Evolutionary conservation across 371 early-diverging fungal species (phyloP).

Genomic region (Syncephalastrum sp.): DNA sequence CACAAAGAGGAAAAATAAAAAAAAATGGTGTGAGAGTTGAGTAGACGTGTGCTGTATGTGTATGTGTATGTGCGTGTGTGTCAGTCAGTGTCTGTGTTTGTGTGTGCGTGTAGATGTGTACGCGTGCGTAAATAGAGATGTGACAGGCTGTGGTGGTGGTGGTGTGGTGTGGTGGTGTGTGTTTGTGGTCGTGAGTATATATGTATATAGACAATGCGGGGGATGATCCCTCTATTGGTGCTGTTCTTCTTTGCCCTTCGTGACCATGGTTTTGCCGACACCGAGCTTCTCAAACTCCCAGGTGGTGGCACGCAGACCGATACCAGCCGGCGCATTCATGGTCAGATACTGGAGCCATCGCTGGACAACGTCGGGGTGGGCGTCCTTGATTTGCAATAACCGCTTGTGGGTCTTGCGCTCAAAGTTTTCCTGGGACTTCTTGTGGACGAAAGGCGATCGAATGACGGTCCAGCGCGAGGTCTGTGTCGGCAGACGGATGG

Average conservation of each 20-base stretch:
- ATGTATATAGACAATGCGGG: no score
- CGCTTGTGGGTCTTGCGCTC: conserved; percentile 90
- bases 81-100: no score
- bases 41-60: no score
- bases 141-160: no score
- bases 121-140: no score
- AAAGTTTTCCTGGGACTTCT: conserved; percentile 95
- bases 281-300: conserved; percentile 67
- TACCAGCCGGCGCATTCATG: conserved; percentile 74
- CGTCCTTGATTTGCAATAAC: conserved; percentile 80
- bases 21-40: no score
- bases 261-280: conserved; percentile 17
- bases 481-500: conserved; percentile 76
- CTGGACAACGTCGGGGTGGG: conserved; percentile 73
- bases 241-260: conserved; percentile 9
- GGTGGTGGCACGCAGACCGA: conserved; percentile 73
- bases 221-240: neutral
- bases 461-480: conserved; percentile 88
- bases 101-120: no score
- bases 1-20: no score
- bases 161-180: no score
- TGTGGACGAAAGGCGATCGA: conserved; percentile 93
- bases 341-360: conserved; percentile 75
- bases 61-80: no score
- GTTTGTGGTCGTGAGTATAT: no score